Evolutionary conservation across 257 asterid species (phyloP).

Genomic region (Henckelia pumila): DNA sequence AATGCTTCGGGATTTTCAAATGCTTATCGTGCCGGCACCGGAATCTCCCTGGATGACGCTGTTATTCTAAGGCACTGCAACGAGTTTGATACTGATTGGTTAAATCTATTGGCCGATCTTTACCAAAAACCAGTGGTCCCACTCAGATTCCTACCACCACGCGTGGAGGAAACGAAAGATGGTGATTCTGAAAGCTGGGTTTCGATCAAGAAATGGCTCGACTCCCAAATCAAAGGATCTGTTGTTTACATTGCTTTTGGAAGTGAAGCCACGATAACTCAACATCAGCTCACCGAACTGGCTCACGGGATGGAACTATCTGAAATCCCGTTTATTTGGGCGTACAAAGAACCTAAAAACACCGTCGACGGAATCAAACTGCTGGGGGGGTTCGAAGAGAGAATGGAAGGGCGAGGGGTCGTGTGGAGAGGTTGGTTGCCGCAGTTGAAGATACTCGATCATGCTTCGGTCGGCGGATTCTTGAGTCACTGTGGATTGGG

Average conservation of each 20-base stretch:
- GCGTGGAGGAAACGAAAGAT: not conserved
- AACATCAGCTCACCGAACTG: conserved; percentile 27
- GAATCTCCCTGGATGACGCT: not conserved
- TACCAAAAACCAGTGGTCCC: conserved; percentile 28
- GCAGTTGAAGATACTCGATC: conserved; percentile 30
- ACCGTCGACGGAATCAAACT: conserved; percentile 21
- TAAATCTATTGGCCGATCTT: conserved; percentile 25
- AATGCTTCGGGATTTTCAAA: conserved; percentile 19
- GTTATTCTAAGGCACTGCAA: conserved; percentile 17
- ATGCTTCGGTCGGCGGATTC: conserved; percentile 33
- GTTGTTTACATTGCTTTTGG: conserved; percentile 40
- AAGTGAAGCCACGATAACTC: conserved; percentile 36
- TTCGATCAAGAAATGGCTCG: conserved; percentile 29
- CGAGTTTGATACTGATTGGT: conserved; percentile 27
- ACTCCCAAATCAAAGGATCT: conserved; percentile 23
- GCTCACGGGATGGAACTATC: conserved; percentile 37
- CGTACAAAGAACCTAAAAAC: conserved; percentile 10
- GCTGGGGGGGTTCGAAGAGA: conserved; percentile 33
- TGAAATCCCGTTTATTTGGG: conserved; percentile 33
- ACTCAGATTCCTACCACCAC: conserved; percentile 29
- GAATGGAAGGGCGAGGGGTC: conserved; percentile 22
- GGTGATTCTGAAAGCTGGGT: conserved; percentile 19
- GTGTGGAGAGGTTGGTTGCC: conserved; percentile 37
- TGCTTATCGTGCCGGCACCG: not conserved
- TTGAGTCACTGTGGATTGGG: conserved; percentile 35